Evolutionary conservation across 2,329 filamentous ascomycete genomes (phyloP).

Genomic region (Epichloe sylvatica): DNA sequence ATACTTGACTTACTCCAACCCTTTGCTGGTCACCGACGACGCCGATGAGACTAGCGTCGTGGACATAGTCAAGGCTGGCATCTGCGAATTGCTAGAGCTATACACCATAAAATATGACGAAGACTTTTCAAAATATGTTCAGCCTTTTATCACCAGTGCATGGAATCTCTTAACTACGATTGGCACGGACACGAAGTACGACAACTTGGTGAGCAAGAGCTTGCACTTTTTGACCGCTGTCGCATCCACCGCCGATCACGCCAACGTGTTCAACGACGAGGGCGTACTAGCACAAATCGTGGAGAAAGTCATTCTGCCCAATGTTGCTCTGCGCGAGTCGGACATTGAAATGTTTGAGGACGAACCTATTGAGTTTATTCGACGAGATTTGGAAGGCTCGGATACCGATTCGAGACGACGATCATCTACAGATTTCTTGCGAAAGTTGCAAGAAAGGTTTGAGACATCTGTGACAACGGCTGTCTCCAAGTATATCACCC

Average conservation of each 20-base stretch:
- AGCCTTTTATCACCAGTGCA: slow-evolving; percentile 74
- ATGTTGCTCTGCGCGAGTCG: slow-evolving; percentile 79
- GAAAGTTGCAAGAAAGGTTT: slow-evolving; percentile 78
- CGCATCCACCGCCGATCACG: slow-evolving; percentile 63
- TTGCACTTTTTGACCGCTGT: slow-evolving; percentile 89
- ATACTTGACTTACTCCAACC: slow-evolving; percentile 81
- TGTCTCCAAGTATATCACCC: slow-evolving; percentile 75
- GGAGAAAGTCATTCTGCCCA: slow-evolving; percentile 90
- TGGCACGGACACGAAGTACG: slow-evolving; percentile 81
- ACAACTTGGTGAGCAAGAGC: slow-evolving; percentile 85
- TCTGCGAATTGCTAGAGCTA: slow-evolving; percentile 79
- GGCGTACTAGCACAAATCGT: slow-evolving; percentile 72
- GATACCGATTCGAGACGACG: slow-evolving; percentile 87
- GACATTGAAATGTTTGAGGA: slow-evolving; percentile 96
- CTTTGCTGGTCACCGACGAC: slow-evolving; percentile 69
- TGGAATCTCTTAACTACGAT: slow-evolving; percentile 85
- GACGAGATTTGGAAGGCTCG: slow-evolving; percentile 86
- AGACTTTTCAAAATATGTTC: slow-evolving; percentile 68
- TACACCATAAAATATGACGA: slow-evolving; percentile 95
- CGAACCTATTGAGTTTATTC: slow-evolving; percentile 96
- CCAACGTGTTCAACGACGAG: slow-evolving; percentile 72
- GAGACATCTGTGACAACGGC: slow-evolving; percentile 72
- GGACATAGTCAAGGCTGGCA: slow-evolving; percentile 82
- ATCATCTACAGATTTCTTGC: slow-evolving; percentile 87
- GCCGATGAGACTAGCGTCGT: slow-evolving; percentile 76